Base-by-base conservation (phyloP, 2,329 filamentous ascomycete species). In the Aspergillus tamarii region DNA sequence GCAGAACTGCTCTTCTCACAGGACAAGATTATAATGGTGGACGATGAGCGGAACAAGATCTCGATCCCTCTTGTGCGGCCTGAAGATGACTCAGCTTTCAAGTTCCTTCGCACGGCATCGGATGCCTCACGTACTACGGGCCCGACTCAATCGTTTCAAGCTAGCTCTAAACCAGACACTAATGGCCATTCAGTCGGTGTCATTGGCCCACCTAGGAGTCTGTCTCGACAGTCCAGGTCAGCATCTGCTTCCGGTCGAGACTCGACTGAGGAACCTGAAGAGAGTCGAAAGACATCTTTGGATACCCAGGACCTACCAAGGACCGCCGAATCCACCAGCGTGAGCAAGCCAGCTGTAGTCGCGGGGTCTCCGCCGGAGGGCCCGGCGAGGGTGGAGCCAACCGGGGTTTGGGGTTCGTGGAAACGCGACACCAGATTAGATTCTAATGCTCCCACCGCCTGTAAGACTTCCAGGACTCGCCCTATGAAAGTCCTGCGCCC, bases 401-500 rank as follows among this genome's bases (percentile, higher is more conserved):
- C 83, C 5, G 87, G 85, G 4, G 89, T 90, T 50, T 91, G 89
- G 88, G 86, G 86, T 36, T 88, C 90, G 1, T 93, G 91, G 91
- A 87, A 90, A 50, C 88, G 80, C 52, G 78, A 81, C 30, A 60
- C 73, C 34, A 76, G 74, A 59, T 56, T 67, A 21, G 74, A 77
- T 19, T 54, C 70, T 7, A 74, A 61, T 56, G 62, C 70, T 5
- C 72, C 81, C 16, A 89, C 88, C 28, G 88, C 78, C 23, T 88
- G 89, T 30, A 89, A 89, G 70, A 83, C 89, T 67, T 79, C 88
- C 73, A 83, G 88, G 55, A 79, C 82, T 21, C 80, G 84, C 57
- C 89, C 88, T 57, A 98, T 98, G 91, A 98, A 97, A 81, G 90
- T 97, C 1, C 83, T 98, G 59, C 93, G 93, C 73, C 89, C 94